A percentile compares a stretch with the other conserved stretches of the same genome.
Conservation (phyloP, 306 rosid genomes). For the Malus domestica region ASM211411v1 NC_041798.1:12237501-12238000, state of each 20-base stretch:
- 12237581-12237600: too few species aligned
- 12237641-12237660: background rate
- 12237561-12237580: too few species aligned
- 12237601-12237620: too few species aligned
- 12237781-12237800: constrained; percentile 91
- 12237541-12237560: too few species aligned
- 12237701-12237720: constrained; percentile 15
- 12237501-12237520: too few species aligned
- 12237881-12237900: background rate
- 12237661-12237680: background rate
- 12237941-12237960: constrained; percentile 67
- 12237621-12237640: too few species aligned
- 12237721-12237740: constrained; percentile 84
- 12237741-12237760: constrained; percentile 98
- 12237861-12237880: background rate
- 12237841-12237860: constrained; percentile 12
- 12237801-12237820: constrained; percentile 58
- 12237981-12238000: constrained; percentile 86
- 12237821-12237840: constrained; percentile 13
- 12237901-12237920: background rate
- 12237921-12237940: constrained; percentile 5
- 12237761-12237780: constrained; percentile 69
- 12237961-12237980: constrained; percentile 89
- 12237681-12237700: background rate
- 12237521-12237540: too few species aligned